These are phyloP conservation scores for Microstegium vimineum DNA, from an alignment of 176 grass and related monocot species.

Conservation along the genomic window DNA sequence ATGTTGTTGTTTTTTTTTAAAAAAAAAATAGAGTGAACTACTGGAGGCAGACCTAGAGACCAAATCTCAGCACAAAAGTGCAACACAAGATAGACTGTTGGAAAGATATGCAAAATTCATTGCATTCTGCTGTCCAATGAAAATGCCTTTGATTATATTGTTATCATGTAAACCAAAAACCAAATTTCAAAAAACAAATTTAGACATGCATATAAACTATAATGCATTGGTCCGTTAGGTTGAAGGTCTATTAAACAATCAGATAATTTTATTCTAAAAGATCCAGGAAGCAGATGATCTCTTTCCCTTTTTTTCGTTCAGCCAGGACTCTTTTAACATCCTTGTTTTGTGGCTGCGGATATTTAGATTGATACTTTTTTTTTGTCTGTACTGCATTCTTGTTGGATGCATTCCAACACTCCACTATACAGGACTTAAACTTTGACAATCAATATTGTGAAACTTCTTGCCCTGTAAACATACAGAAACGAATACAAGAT, in stretches of 20 bases:
- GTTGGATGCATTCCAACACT: not conserved
- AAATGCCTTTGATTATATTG: not conserved
- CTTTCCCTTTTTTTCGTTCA: not conserved
- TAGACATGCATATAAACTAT: not conserved
- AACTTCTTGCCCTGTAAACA: not conserved
- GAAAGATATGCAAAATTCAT: not conserved
- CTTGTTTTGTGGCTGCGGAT: not conserved
- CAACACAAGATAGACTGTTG: not conserved
- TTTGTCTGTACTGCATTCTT: not conserved
- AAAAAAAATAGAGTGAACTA: not conserved
- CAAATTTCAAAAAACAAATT: not conserved
- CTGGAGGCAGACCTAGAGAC: not conserved
- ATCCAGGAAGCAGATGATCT: not conserved
- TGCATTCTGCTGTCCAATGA: not conserved
- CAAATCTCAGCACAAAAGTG: not conserved
- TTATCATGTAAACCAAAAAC: not conserved
- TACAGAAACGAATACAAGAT: not conserved
- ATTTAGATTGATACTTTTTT: not conserved
- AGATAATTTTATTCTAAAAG: not conserved
- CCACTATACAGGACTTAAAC: not conserved
- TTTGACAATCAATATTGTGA: not conserved
- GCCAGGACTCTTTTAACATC: not conserved
- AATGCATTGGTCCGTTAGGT: not conserved
- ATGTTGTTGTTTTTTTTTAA: too few relatives aligned
- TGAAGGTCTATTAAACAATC: not conserved